Base-by-base conservation (phyloP, 176 grass and related monocot genomes). In the Bolboschoenus planiculmis region DNA sequence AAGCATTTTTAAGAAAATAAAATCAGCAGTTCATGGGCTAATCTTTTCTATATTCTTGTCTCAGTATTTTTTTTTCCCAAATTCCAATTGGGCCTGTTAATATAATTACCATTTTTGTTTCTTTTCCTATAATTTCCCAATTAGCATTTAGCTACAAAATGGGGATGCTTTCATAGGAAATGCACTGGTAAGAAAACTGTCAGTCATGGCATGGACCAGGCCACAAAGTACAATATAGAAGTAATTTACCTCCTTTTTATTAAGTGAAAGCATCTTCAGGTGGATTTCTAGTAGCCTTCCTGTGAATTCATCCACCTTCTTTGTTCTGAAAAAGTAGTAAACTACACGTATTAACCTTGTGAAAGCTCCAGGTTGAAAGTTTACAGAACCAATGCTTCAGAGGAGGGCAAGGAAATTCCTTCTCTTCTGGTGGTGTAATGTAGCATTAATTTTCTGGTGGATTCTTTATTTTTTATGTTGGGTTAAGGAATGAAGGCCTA, bases 281-380 rank as follows among this genome's bases (percentile, higher is more conserved):
- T 98, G 95, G 86, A 98, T 98, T 79, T 98, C 89, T 64, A 98
- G 78, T 10, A 98, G 82, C 56, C 90, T 93, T 56, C 90, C 55
- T 4, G 95, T 98, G 89, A 98, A 98, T 84, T 87, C 78, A 30
- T 98, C 95, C 55, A 93, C 95, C 73, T 93, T 85, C 66, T 87
- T 98, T 31, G 92, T 94, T 90, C 95, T 98, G 81, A 83, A 87
- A 84, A 23, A 7, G 64, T 13, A 86, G 67, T 35, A 83, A 33
- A 10, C 20, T 60, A 61, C 33, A 61, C 26, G 21, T 59, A 43
- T 81, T 43, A 56, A 43, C 20, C 56, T 40, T 40, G 23, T 81
- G 61, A 40, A 59, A 27, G 77, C 18, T 27, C 5, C 55, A 60
- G 13, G 20, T 43, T 81, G 2, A 44, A 81, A 48, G 27, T 46